Percentiles rank a stretch among this genome's conserved stretches.
Evolutionary conservation across 2,329 filamentous ascomycete species (phyloP).

Genomic region (Parastagonospora nodorum): DNA sequence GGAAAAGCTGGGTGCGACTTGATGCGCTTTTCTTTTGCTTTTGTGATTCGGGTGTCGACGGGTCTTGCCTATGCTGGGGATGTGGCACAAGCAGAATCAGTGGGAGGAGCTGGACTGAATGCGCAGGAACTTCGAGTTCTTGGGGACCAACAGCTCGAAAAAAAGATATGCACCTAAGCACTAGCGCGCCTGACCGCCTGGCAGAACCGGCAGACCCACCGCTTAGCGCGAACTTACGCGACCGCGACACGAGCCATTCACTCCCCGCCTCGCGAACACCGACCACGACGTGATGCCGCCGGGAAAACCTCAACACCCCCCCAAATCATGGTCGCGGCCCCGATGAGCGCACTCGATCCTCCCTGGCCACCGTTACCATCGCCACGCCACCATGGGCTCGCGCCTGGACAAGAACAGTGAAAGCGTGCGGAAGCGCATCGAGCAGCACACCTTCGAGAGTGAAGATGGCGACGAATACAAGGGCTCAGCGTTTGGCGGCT

Average conservation of each 20-base stretch:
- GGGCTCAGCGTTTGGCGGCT: slow-evolving; percentile 83
- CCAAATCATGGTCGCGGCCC: slow-evolving; percentile 33
- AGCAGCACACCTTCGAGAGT: slow-evolving; percentile 73
- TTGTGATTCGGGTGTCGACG: neutral
- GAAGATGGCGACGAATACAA: slow-evolving; percentile 92
- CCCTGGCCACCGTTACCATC: slow-evolving; percentile 4
- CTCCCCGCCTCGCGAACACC: slow-evolving; percentile 6
- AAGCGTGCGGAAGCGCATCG: slow-evolving; percentile 66
- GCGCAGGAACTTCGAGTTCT: slow-evolving; percentile 17
- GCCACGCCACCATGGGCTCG: slow-evolving; percentile 60
- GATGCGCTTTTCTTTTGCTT: neutral
- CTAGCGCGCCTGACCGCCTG: slow-evolving; percentile 29
- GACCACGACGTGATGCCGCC: slow-evolving; percentile 9
- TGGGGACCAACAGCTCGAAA: slow-evolving; percentile 23
- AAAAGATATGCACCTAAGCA: slow-evolving; percentile 30
- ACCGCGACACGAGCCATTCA: slow-evolving; percentile 9
- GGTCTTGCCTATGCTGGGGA: slow-evolving; percentile 7
- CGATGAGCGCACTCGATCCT: slow-evolving; percentile 24
- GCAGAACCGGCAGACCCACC: slow-evolving; percentile 12
- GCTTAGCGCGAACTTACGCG: slow-evolving; percentile 14
- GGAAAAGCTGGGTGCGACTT: slow-evolving; percentile 3
- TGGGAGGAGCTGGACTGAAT: neutral
- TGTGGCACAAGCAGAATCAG: slow-evolving; percentile 14
- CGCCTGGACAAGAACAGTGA: slow-evolving; percentile 64
- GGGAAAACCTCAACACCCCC: slow-evolving; percentile 1